Evolutionary conservation across 2,329 filamentous ascomycete genomes (phyloP).

Genomic region (Diaporthe destruens): DNA sequence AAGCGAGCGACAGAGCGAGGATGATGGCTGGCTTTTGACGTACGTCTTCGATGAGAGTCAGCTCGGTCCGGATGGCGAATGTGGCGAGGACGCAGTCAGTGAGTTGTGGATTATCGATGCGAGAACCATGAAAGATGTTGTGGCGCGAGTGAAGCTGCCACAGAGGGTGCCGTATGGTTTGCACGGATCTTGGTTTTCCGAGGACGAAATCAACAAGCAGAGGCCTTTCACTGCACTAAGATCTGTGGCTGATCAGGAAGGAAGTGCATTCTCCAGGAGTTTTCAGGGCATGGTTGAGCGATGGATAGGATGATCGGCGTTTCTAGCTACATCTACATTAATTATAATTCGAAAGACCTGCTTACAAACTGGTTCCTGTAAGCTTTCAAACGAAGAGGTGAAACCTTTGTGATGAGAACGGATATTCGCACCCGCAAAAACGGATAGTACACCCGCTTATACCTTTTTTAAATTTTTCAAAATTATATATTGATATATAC

Average conservation of each 20-base stretch:
- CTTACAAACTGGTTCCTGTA: background rate
- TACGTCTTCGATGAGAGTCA: slow-evolving; percentile 79
- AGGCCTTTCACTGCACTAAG: slow-evolving; percentile 46
- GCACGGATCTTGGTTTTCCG: slow-evolving; percentile 72
- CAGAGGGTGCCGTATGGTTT: slow-evolving; percentile 78
- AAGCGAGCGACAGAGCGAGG: slow-evolving; percentile 59
- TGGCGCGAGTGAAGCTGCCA: slow-evolving; percentile 70
- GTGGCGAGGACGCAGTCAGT: slow-evolving; percentile 59
- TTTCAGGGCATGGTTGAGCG: slow-evolving; percentile 32
- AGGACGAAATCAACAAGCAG: slow-evolving; percentile 64
- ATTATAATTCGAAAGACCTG: background rate
- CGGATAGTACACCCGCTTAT: too few species aligned
- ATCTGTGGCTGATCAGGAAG: slow-evolving; percentile 7
- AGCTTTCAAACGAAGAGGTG: too few species aligned
- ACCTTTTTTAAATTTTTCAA: too few species aligned
- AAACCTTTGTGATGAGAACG: too few species aligned
- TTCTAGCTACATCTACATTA: background rate
- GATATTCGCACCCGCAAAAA: too few species aligned
- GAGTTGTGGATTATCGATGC: slow-evolving; percentile 80
- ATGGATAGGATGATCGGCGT: slow-evolving; percentile 23
- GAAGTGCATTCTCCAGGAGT: slow-evolving; percentile 10
- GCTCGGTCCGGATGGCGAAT: slow-evolving; percentile 63
- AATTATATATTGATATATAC: too few species aligned
- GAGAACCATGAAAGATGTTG: slow-evolving; percentile 69
- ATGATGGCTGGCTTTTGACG: slow-evolving; percentile 76